These are phyloP conservation scores for Debaryomyces subglobosus DNA, from an alignment of 1,139 yeast genomes.

Conservation along the genomic window DNA sequence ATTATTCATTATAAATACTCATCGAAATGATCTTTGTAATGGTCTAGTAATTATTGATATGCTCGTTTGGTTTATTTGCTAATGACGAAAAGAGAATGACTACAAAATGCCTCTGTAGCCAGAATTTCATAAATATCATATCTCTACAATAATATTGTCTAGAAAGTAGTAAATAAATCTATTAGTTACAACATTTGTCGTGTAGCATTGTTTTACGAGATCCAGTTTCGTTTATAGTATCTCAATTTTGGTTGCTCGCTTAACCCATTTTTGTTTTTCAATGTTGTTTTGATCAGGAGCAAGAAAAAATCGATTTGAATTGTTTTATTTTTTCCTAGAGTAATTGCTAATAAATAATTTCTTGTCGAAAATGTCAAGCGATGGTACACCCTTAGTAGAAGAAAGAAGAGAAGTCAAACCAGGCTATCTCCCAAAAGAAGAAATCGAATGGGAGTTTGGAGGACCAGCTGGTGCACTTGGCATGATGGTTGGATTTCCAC, in stretches of 20 bases:
- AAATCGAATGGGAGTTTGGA: slow-evolving; percentile 84
- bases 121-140: not conserved
- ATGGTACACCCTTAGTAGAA: not conserved
- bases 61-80: no score
- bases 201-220: not conserved
- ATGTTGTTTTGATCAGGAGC: not conserved
- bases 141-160: not conserved
- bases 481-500: slow-evolving; percentile 93
- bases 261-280: not conserved
- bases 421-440: slow-evolving; percentile 39
- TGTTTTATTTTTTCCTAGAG: not conserved
- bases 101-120: not conserved
- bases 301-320: not conserved
- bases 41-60: no score
- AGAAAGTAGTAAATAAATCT: not conserved
- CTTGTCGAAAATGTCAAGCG: slow-evolving; percentile 1
- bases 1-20: not conserved
- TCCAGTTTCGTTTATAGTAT: not conserved
- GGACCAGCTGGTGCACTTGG: slow-evolving; percentile 90
- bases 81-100: not conserved
- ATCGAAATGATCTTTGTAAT: not conserved
- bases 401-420: slow-evolving; percentile 7
- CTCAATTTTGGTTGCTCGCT: not conserved
- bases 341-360: not conserved
- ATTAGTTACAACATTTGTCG: not conserved